Percentiles rank a stretch among this genome's conserved stretches.
Evolutionary conservation across 495 filamentous ascomycete genomes (phyloP).

Genomic region (Penicillium soppii): DNA sequence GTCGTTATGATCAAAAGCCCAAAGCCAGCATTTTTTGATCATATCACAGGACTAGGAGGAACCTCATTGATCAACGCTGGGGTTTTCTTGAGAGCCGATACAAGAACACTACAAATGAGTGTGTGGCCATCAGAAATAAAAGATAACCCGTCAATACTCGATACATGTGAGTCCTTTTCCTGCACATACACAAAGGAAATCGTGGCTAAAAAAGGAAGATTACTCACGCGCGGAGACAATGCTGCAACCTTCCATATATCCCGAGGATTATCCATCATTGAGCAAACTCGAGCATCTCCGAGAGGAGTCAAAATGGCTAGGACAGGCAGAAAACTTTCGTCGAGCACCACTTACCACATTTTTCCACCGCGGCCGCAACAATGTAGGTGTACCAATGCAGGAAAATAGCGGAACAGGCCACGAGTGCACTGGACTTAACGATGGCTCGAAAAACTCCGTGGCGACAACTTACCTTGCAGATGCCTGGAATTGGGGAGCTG

Average conservation of each 20-base stretch:
- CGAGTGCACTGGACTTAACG: slow-evolving; percentile 64
- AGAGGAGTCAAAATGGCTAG: slow-evolving; percentile 53
- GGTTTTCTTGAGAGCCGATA: slow-evolving; percentile 62
- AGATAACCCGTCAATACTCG: slow-evolving; percentile 39
- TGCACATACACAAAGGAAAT: background rate
- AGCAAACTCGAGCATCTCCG: slow-evolving; percentile 57
- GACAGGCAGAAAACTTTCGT: slow-evolving; percentile 51
- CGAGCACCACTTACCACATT: slow-evolving; percentile 60
- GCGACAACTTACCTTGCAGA: slow-evolving; percentile 68
- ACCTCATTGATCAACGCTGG: slow-evolving; percentile 68
- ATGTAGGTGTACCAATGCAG: slow-evolving; percentile 60
- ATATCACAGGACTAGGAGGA: slow-evolving; percentile 54
- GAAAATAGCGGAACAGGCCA: slow-evolving; percentile 58
- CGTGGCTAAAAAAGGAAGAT: slow-evolving; percentile 33
- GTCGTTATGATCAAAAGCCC: background rate
- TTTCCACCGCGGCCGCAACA: slow-evolving; percentile 59
- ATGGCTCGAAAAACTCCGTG: slow-evolving; percentile 64
- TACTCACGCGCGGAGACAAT: slow-evolving; percentile 56
- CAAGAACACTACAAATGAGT: slow-evolving; percentile 50
- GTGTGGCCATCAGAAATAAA: slow-evolving; percentile 62
- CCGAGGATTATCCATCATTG: slow-evolving; percentile 52
- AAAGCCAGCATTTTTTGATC: background rate
- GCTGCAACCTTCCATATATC: slow-evolving; percentile 60
- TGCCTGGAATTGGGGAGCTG: slow-evolving; percentile 73
- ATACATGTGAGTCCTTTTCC: slow-evolving; percentile 47